Conservation (phyloP, 371 early-diverging fungal genomes). For the Haplosporangium sp. region DNA sequence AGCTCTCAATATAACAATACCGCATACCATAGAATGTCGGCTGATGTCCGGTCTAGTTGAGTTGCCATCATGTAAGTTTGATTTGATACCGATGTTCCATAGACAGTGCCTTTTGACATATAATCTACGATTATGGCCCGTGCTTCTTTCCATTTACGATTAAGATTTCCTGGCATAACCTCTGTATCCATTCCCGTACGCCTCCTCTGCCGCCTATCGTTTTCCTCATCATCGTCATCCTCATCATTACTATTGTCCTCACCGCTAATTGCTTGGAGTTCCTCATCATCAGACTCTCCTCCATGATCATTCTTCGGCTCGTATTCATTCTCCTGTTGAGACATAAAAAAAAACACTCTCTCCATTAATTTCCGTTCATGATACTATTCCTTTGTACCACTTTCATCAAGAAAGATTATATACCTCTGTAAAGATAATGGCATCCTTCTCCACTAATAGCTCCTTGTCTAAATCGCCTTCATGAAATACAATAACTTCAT, state of each 20-base stretch:
- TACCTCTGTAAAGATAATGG: slow-evolving; percentile 77
- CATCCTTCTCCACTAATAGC: slow-evolving; percentile 69
- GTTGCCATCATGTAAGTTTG: slow-evolving; percentile 52
- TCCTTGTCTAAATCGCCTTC: slow-evolving; percentile 80
- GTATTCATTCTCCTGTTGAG: slow-evolving; percentile 38
- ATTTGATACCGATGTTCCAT: slow-evolving; percentile 43
- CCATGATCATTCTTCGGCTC: slow-evolving; percentile 11
- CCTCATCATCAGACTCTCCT: slow-evolving; percentile 21
- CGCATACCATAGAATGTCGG: slow-evolving; percentile 39
- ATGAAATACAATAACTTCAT: slow-evolving; percentile 79
- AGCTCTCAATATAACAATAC: not conserved
- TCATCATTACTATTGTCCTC: slow-evolving; percentile 9
- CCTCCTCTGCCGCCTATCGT: slow-evolving; percentile 31
- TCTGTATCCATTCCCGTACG: slow-evolving; percentile 45
- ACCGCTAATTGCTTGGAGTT: slow-evolving; percentile 15
- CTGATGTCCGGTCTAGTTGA: slow-evolving; percentile 37
- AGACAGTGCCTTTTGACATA: slow-evolving; percentile 39
- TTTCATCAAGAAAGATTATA: not conserved
- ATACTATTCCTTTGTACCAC: too few relatives aligned
- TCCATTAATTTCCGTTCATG: too few relatives aligned
- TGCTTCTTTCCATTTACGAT: slow-evolving; percentile 38
- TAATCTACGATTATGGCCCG: slow-evolving; percentile 33
- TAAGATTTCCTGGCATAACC: slow-evolving; percentile 18
- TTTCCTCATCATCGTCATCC: slow-evolving; percentile 17
- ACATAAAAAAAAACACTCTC: not conserved